A percentile compares a stretch with the other conserved stretches of the same genome.
phyloP scores from a whole-genome alignment of 2,329 filamentous ascomycete genomes.

The Periconia sp. region DNA sequence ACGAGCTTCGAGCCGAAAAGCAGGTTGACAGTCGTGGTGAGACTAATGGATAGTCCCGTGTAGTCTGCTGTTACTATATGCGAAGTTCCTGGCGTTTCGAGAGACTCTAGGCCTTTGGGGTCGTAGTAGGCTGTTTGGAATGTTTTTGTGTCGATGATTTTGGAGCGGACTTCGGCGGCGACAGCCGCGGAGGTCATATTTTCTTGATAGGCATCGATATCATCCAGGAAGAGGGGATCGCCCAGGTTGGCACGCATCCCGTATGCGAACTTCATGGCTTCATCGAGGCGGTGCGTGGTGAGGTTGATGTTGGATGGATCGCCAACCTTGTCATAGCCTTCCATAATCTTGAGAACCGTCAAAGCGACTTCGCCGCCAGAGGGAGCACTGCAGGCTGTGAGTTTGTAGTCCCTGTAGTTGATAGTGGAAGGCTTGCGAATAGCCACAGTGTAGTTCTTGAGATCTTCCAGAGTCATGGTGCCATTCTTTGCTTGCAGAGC shows the following conservation, averaged over 20 bases:
- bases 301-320: constrained; percentile 61
- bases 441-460: constrained; percentile 71
- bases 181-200: constrained; percentile 65
- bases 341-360: constrained; percentile 77
- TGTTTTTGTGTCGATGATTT: constrained; percentile 72
- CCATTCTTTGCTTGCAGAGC: constrained; percentile 70
- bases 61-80: constrained; percentile 73
- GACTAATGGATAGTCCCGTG: constrained; percentile 72
- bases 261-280: constrained; percentile 89
- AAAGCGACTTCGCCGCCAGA: constrained; percentile 77
- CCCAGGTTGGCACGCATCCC: constrained; percentile 74
- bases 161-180: constrained; percentile 61
- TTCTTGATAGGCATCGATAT: constrained; percentile 64
- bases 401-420: constrained; percentile 64
- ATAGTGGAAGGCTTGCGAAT: constrained; percentile 62
- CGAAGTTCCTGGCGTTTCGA: constrained; percentile 73
- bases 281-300: constrained; percentile 79
- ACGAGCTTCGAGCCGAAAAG: constrained; percentile 80
- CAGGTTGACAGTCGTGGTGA: constrained; percentile 87
- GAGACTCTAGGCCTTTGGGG: constrained; percentile 64
- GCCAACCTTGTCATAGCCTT: constrained; percentile 70
- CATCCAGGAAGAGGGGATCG: constrained; percentile 74
- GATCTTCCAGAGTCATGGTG: constrained; percentile 81
- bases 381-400: constrained; percentile 72
- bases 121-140: constrained; percentile 75